Conservation (phyloP, 2,329 filamentous ascomycete genomes). For the Aspergillus aculeatinus region DNA sequence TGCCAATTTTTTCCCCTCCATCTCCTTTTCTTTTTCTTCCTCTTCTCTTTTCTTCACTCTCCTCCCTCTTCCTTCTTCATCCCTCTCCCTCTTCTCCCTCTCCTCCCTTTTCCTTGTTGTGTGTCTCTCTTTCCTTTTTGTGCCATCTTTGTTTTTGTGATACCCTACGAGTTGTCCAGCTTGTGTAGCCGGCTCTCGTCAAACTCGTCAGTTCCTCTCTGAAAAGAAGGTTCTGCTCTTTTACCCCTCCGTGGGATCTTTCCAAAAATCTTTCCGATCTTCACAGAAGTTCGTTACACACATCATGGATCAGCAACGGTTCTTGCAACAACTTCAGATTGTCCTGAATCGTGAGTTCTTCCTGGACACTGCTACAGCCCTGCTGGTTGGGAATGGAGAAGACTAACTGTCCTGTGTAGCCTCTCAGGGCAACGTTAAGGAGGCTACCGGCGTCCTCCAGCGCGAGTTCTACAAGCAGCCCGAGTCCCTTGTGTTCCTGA, state of each 20-base stretch:
- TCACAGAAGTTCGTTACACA: slow-evolving; percentile 13
- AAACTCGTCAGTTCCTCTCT: slow-evolving; percentile 15
- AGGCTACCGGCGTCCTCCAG: slow-evolving; percentile 83
- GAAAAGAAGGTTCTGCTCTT: slow-evolving; percentile 6
- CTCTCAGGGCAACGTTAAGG: slow-evolving; percentile 85
- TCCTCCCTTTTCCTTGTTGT: slow-evolving; percentile 21
- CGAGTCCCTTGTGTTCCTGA: slow-evolving; percentile 77
- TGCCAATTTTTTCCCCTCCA: neutral
- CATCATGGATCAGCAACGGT: slow-evolving; percentile 76
- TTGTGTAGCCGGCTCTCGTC: slow-evolving; percentile 31
- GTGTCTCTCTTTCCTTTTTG: slow-evolving; percentile 24
- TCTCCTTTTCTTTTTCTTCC: slow-evolving; percentile 12
- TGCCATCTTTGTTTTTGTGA: slow-evolving; percentile 29
- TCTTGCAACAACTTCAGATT: slow-evolving; percentile 82
- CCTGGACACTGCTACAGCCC: neutral
- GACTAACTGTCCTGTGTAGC: slow-evolving; percentile 53
- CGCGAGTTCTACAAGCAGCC: slow-evolving; percentile 90
- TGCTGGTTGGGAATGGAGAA: neutral
- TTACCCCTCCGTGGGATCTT: slow-evolving; percentile 13
- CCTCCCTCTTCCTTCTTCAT: slow-evolving; percentile 23
- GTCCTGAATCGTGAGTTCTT: slow-evolving; percentile 75
- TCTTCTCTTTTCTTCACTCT: slow-evolving; percentile 10
- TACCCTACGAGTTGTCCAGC: slow-evolving; percentile 36
- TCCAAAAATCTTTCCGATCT: slow-evolving; percentile 9
- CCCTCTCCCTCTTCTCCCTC: slow-evolving; percentile 14